Evolutionary conservation across 2,329 filamentous ascomycete genomes (phyloP).

Genomic region (Aspergillus luchuensis): DNA sequence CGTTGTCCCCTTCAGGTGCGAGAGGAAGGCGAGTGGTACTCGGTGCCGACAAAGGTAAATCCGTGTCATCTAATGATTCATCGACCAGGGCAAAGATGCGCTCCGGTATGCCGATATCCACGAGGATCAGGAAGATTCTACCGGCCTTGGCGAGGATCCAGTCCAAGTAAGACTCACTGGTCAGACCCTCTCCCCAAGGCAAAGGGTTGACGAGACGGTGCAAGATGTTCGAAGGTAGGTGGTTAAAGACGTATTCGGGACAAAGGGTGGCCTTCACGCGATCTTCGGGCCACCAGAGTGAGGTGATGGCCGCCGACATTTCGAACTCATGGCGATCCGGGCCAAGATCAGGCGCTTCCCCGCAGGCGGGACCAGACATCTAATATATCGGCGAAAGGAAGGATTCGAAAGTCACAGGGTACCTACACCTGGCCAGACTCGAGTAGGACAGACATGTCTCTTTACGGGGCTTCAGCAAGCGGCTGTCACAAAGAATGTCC

Average conservation of each 20-base stretch:
- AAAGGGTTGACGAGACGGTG: conserved; percentile 41
- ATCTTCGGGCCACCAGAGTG: conserved; percentile 51
- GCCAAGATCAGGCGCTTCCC: conserved; percentile 5
- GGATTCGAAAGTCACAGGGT: background rate
- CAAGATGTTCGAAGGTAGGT: conserved; percentile 39
- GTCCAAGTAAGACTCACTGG: conserved; percentile 59
- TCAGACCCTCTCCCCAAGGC: conserved; percentile 49
- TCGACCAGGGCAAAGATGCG: conserved; percentile 64
- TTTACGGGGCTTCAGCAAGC: conserved; percentile 7
- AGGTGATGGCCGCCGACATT: conserved; percentile 35
- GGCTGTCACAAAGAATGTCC: conserved; percentile 5
- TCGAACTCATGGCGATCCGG: conserved; percentile 20
- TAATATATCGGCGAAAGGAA: conserved; percentile 13
- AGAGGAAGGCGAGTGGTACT: conserved; percentile 58
- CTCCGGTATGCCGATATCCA: conserved; percentile 62
- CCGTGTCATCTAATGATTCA: conserved; percentile 62
- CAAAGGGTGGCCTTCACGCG: conserved; percentile 47
- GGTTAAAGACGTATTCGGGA: conserved; percentile 42
- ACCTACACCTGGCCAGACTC: background rate
- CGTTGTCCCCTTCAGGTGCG: conserved; percentile 49
- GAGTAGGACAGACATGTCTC: conserved; percentile 9
- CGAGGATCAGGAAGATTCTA: conserved; percentile 61
- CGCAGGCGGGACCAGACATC: background rate
- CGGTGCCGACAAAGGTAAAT: conserved; percentile 59
- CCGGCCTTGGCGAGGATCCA: conserved; percentile 63